Percentiles rank a stretch among this genome's conserved stretches.
phyloP scores from a whole-genome alignment of 768 basidiomycete species.

The Daedaleopsis sinensis region DNA sequence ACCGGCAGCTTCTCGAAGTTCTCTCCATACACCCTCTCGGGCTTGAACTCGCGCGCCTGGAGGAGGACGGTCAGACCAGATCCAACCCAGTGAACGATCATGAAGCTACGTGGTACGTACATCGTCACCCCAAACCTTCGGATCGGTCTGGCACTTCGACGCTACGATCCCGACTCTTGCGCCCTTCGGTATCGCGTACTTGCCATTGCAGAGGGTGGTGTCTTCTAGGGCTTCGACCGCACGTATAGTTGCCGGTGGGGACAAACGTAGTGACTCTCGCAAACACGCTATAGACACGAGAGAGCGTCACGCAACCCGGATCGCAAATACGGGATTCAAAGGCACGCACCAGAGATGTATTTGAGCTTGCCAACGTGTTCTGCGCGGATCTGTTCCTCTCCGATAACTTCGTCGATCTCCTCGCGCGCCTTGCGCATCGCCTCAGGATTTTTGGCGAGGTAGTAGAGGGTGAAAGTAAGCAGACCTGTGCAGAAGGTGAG shows the following conservation, averaged over 20 bases:
- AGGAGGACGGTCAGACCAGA: neutral
- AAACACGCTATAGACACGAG: slow-evolving; percentile 36
- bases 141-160: slow-evolving; percentile 41
- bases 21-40: slow-evolving; percentile 53
- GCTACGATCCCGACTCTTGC: slow-evolving; percentile 32
- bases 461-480: slow-evolving; percentile 46
- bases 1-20: slow-evolving; percentile 50
- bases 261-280: slow-evolving; percentile 40
- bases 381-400: slow-evolving; percentile 40
- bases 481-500: slow-evolving; percentile 23
- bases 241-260: slow-evolving; percentile 42
- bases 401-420: slow-evolving; percentile 50
- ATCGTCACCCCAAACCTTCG: slow-evolving; percentile 52
- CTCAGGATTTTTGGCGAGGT: slow-evolving; percentile 47
- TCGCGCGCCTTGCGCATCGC: slow-evolving; percentile 47
- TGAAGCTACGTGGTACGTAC: slow-evolving; percentile 32
- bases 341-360: slow-evolving; percentile 42
- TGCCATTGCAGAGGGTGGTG: slow-evolving; percentile 41
- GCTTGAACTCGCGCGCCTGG: slow-evolving; percentile 43
- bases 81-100: neutral
- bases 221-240: slow-evolving; percentile 39
- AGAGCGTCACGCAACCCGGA: neutral
- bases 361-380: slow-evolving; percentile 46
- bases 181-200: slow-evolving; percentile 43
- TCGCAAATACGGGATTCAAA: neutral